Evolutionary conservation across 2,329 filamentous ascomycete genomes (phyloP).

Genomic region (Arthroderma sp.): DNA sequence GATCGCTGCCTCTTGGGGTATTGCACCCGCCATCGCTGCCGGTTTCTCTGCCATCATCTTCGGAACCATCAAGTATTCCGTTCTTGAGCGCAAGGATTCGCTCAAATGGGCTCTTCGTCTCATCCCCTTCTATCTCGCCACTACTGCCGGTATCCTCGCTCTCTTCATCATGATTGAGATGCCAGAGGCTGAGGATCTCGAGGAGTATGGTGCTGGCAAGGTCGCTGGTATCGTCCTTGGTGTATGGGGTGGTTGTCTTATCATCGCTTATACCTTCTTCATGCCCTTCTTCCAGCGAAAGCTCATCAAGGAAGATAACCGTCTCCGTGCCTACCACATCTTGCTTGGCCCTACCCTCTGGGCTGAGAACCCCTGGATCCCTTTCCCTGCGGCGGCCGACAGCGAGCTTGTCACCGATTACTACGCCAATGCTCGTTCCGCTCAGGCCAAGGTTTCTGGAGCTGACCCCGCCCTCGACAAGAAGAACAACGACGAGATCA

Average conservation of each 20-base stretch:
- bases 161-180: constrained; percentile 46
- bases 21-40: constrained; percentile 37
- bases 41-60: constrained; percentile 39
- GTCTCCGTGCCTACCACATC: constrained; percentile 22
- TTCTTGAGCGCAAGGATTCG: constrained; percentile 37
- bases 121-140: constrained; percentile 37
- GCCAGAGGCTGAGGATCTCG: constrained; percentile 18
- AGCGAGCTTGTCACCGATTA: constrained; percentile 26
- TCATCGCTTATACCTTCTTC: constrained; percentile 24
- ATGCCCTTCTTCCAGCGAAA: constrained; percentile 24
- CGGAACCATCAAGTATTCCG: constrained; percentile 36
- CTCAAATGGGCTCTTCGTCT: constrained; percentile 38
- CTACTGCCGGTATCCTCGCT: constrained; percentile 37
- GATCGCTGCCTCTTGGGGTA: constrained; percentile 36
- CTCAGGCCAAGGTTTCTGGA: constrained; percentile 15
- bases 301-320: constrained; percentile 21
- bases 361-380: constrained; percentile 25
- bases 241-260: constrained; percentile 20
- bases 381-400: constrained; percentile 22
- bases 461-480: constrained; percentile 2
- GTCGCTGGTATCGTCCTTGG: constrained; percentile 20
- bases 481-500: background rate
- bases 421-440: constrained; percentile 16
- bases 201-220: constrained; percentile 19
- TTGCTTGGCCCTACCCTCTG: constrained; percentile 28